Conservation (phyloP, 2,329 filamentous ascomycete species). For the Mycocentrospora acerina region DNA sequence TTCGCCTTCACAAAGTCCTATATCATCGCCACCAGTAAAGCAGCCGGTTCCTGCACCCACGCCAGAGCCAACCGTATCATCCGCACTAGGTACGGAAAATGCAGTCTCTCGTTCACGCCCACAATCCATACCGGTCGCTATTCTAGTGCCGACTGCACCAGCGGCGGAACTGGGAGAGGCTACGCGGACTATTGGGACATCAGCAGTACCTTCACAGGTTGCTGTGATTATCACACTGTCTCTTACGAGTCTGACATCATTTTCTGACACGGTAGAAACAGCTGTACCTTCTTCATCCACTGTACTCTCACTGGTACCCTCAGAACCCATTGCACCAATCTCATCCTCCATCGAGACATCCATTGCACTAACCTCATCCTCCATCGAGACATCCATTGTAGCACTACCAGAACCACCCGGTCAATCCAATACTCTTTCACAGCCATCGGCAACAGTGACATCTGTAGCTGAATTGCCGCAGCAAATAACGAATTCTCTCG, state of each 20-base stretch:
- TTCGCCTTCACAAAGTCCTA: constrained; percentile 8
- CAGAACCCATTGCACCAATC: constrained; percentile 6
- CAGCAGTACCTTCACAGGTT: constrained; percentile 11
- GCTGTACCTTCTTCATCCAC: constrained; percentile 18
- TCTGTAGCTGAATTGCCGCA: constrained; percentile 14
- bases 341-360: constrained; percentile 17
- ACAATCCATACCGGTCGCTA: constrained; percentile 22
- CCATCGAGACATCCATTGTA: constrained; percentile 12
- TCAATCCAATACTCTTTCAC: constrained; percentile 11
- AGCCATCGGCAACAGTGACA: constrained; percentile 9
- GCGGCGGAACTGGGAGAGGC: constrained; percentile 14
- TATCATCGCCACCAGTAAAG: constrained; percentile 15
- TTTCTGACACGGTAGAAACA: constrained; percentile 34
- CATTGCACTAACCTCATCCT: constrained; percentile 11
- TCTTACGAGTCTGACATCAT: constrained; percentile 20
- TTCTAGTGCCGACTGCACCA: constrained; percentile 19
- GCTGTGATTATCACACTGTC: constrained; percentile 6
- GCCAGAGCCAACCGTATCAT: constrained; percentile 28
- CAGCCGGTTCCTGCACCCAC: constrained; percentile 19
- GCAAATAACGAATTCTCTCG: constrained; percentile 18
- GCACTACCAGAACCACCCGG: constrained; percentile 14
- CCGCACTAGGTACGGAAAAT: constrained; percentile 38
- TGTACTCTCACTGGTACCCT: too few species aligned
- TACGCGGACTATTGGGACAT: constrained; percentile 10
- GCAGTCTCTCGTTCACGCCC: constrained; percentile 28